A percentile compares a stretch with the other conserved stretches of the same genome.
Conservation (phyloP, 1,284 basidiomycete species). For the Ustilago sp. region DNA sequence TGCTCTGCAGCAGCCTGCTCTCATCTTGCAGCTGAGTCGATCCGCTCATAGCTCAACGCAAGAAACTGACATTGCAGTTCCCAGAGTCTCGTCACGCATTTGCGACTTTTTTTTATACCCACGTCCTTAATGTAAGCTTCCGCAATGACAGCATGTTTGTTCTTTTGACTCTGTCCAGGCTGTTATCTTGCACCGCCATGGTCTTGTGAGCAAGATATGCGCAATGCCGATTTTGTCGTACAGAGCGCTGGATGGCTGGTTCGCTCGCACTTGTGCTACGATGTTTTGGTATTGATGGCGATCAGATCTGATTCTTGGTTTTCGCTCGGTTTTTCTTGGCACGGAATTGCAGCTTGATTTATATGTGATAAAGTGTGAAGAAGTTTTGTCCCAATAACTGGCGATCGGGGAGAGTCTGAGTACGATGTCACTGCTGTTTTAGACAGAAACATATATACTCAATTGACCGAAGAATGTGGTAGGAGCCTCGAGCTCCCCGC, state of each 20-base stretch:
- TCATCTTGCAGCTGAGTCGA: background rate
- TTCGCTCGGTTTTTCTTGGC: background rate
- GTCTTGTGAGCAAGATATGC: no score
- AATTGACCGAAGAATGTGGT: no score
- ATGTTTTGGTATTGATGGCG: background rate
- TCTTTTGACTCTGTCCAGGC: background rate
- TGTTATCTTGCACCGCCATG: background rate
- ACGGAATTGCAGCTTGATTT: background rate
- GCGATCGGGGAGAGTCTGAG: no score
- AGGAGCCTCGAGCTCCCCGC: no score
- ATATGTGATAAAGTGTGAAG: no score
- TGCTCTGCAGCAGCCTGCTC: background rate
- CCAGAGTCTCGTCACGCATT: background rate
- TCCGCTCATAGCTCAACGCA: background rate
- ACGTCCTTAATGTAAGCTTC: background rate
- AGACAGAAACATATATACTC: no score
- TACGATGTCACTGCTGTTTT: no score
- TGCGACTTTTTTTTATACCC: background rate
- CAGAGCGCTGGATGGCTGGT: background rate
- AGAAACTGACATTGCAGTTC: background rate
- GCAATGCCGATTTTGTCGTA: background rate
- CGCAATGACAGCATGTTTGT: conserved; percentile 1
- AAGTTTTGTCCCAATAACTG: no score
- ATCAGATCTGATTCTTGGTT: background rate
- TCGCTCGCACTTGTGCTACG: background rate